These are phyloP conservation scores for Calonectria fujianensis DNA, from an alignment of 2,329 filamentous ascomycete genomes.

Conservation along the genomic window DNA sequence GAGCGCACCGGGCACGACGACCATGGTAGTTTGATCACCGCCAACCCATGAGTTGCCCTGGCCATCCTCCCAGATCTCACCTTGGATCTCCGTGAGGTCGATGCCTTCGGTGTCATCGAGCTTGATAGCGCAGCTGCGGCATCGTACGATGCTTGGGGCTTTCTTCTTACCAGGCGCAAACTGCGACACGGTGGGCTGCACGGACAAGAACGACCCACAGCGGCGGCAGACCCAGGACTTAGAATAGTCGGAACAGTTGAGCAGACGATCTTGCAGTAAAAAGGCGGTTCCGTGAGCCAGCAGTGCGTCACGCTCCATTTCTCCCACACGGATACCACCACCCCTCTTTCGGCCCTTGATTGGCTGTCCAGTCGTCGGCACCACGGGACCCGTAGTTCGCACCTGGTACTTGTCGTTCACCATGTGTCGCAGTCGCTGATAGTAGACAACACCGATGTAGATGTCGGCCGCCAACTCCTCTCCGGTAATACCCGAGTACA, in stretches of 20 bases:
- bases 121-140: conserved; percentile 83
- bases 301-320: conserved; percentile 98
- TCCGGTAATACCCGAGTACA: conserved; percentile 98
- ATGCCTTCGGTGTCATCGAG: conserved; percentile 75
- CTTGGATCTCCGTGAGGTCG: conserved; percentile 74
- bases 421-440: conserved; percentile 98
- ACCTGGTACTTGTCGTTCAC: conserved; percentile 99
- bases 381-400: conserved; percentile 94
- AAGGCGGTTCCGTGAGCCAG: conserved; percentile 97
- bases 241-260: conserved; percentile 97
- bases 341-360: conserved; percentile 98
- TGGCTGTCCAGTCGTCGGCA: conserved; percentile 92
- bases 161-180: conserved; percentile 78
- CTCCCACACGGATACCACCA: conserved; percentile 98
- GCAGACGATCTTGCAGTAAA: conserved; percentile 92
- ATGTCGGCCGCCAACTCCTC: conserved; percentile 96
- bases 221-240: conserved; percentile 91
- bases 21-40: conserved; percentile 91
- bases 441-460: conserved; percentile 97
- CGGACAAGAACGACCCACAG: conserved; percentile 93
- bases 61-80: conserved; percentile 95
- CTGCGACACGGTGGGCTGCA: conserved; percentile 84
- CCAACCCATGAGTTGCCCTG: conserved; percentile 89
- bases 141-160: conserved; percentile 82
- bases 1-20: conserved; percentile 94